Evolutionary conservation across 1,284 basidiomycete species (phyloP).

Genomic region (Fomitiporia mediterranea): DNA sequence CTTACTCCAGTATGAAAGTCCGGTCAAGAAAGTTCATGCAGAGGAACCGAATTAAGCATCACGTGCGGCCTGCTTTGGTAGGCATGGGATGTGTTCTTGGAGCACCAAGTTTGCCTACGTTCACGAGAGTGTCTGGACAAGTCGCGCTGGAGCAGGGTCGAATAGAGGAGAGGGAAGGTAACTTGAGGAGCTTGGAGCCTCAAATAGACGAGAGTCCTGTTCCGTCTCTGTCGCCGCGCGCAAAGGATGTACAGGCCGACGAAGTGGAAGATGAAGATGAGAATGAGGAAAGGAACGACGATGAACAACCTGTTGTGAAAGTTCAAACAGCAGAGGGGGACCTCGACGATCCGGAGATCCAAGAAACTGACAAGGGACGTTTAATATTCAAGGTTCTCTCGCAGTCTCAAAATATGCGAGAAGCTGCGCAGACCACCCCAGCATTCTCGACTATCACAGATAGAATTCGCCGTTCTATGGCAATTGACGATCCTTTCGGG

Average conservation of each 20-base stretch:
- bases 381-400: constrained; percentile 22
- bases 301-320: constrained; percentile 18
- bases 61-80: constrained; percentile 72
- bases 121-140: constrained; percentile 72
- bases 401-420: constrained; percentile 30
- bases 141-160: constrained; percentile 90
- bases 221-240: constrained; percentile 9
- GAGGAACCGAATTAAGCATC: constrained; percentile 66
- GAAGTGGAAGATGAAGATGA: constrained; percentile 26
- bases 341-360: constrained; percentile 4
- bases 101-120: constrained; percentile 68
- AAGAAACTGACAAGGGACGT: constrained; percentile 27
- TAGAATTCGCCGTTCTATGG: constrained; percentile 45
- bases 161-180: constrained; percentile 48
- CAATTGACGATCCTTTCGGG: constrained; percentile 69
- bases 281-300: constrained; percentile 27
- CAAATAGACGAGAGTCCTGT: constrained; percentile 36
- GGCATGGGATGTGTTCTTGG: constrained; percentile 84
- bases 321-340: constrained; percentile 23
- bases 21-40: constrained; percentile 44
- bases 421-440: constrained; percentile 65
- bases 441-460: constrained; percentile 58
- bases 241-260: constrained; percentile 35
- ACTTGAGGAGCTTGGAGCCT: constrained; percentile 45
- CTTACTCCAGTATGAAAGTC: constrained; percentile 56